phyloP scores from a whole-genome alignment of 306 rosid species.

The Begonia loranthoides region DNA sequence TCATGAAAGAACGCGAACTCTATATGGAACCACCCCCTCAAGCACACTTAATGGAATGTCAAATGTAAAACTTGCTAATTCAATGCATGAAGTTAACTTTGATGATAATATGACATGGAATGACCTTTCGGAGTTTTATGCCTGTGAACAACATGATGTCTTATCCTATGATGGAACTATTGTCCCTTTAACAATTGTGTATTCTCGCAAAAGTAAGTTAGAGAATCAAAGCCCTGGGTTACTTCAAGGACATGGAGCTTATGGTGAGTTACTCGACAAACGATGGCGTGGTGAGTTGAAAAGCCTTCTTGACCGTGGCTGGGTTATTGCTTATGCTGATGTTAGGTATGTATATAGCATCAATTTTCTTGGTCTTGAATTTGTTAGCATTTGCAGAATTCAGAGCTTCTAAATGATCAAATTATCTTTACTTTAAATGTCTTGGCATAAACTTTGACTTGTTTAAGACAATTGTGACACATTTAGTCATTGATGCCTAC shows the following conservation, averaged over 20 bases:
- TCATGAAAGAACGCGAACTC: slow-evolving; percentile 63
- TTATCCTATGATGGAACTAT: slow-evolving; percentile 56
- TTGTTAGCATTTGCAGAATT: too few relatives aligned
- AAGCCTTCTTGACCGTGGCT: slow-evolving; percentile 94
- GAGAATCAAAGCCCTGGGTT: slow-evolving; percentile 58
- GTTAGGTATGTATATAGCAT: slow-evolving; percentile 48
- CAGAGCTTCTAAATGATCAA: too few relatives aligned
- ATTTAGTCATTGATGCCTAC: too few relatives aligned
- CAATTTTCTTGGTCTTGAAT: slow-evolving; percentile 1
- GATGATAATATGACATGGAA: slow-evolving; percentile 66
- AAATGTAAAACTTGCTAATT: slow-evolving; percentile 18
- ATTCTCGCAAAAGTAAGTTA: slow-evolving; percentile 40
- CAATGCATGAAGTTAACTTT: slow-evolving; percentile 19
- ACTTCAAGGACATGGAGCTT: slow-evolving; percentile 88
- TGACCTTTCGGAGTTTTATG: slow-evolving; percentile 73
- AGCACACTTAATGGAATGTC: slow-evolving; percentile 23
- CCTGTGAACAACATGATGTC: slow-evolving; percentile 58
- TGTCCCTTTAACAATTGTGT: slow-evolving; percentile 73
- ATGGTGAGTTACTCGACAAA: slow-evolving; percentile 83
- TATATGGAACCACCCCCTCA: slow-evolving; percentile 56
- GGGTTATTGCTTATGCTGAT: slow-evolving; percentile 88
- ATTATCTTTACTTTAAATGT: too few relatives aligned
- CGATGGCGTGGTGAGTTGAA: slow-evolving; percentile 76
- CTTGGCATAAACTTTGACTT: too few relatives aligned
- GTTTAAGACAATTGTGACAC: too few relatives aligned